phyloP scores from a whole-genome alignment of 108 stramenopile genomes.

The Skeletonema marinoi region DNA sequence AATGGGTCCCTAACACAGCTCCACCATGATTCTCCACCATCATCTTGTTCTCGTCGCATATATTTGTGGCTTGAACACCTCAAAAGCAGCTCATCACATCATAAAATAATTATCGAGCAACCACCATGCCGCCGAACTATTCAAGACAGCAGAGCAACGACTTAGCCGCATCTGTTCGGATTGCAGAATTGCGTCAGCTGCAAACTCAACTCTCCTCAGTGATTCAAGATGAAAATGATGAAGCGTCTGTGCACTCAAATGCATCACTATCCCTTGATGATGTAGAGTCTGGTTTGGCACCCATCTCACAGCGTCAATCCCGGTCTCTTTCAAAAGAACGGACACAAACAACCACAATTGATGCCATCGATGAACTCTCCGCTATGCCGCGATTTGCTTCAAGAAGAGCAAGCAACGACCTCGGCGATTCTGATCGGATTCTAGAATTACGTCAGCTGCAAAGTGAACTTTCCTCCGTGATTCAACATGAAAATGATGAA shows the following conservation, averaged over 20 bases:
- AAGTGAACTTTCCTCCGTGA: neutral
- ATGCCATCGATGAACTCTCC: too few relatives aligned
- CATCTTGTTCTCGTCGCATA: too few relatives aligned
- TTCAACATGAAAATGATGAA: neutral
- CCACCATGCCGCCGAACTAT: neutral
- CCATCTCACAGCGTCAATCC: neutral
- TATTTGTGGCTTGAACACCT: too few relatives aligned
- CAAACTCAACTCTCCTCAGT: neutral
- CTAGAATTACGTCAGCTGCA: neutral
- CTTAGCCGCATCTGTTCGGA: neutral
- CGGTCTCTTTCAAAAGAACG: neutral
- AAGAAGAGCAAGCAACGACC: neutral
- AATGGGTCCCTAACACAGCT: too few relatives aligned
- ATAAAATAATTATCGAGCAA: neutral
- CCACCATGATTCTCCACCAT: too few relatives aligned
- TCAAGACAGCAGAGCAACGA: neutral
- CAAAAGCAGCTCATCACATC: too few relatives aligned
- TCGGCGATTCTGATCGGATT: neutral
- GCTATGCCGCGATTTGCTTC: neutral
- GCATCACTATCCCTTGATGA: neutral
- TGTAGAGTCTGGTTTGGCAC: neutral
- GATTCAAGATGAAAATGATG: neutral
- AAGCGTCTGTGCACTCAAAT: neutral
- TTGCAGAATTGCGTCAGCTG: neutral
- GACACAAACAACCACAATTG: neutral